Percentiles rank a stretch among this genome's conserved stretches.
Conservation (phyloP, 169 alveolate genomes). For the Babesia caballi region DNA sequence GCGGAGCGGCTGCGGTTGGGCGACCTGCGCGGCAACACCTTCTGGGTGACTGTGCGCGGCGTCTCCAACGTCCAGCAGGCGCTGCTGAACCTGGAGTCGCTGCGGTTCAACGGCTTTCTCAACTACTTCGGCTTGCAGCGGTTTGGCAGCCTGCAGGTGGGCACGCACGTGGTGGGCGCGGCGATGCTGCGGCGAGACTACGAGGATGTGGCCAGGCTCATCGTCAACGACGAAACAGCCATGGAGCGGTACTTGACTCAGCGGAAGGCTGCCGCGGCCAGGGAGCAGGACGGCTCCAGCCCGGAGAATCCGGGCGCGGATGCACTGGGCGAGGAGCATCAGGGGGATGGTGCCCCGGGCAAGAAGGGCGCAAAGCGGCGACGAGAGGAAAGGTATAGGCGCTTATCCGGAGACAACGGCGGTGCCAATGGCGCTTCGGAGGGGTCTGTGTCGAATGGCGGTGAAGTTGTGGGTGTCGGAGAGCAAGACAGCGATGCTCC, state of each 20-base stretch:
- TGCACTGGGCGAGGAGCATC: constrained; percentile 30
- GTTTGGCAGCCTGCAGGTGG: constrained; percentile 86
- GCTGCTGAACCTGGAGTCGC: constrained; percentile 66
- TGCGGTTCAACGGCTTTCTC: constrained; percentile 85
- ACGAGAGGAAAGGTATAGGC: not conserved
- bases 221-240: constrained; percentile 61
- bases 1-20: constrained; percentile 84
- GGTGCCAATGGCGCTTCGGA: too few species aligned
- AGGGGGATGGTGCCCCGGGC: not conserved
- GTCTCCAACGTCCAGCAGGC: constrained; percentile 56
- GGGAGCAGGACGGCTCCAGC: constrained; percentile 28
- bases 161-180: constrained; percentile 88
- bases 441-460: too few species aligned
- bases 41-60: constrained; percentile 85
- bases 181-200: constrained; percentile 79
- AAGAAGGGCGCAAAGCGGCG: not conserved
- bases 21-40: constrained; percentile 87
- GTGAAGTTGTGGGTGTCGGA: not conserved
- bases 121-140: constrained; percentile 93
- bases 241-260: constrained; percentile 3
- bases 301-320: constrained; percentile 61
- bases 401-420: not conserved
- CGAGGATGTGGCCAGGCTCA: constrained; percentile 70
- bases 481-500: too few species aligned
- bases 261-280: not conserved